phyloP scores from a whole-genome alignment of 2,329 filamentous ascomycete genomes.

The Periconia digitata region DNA sequence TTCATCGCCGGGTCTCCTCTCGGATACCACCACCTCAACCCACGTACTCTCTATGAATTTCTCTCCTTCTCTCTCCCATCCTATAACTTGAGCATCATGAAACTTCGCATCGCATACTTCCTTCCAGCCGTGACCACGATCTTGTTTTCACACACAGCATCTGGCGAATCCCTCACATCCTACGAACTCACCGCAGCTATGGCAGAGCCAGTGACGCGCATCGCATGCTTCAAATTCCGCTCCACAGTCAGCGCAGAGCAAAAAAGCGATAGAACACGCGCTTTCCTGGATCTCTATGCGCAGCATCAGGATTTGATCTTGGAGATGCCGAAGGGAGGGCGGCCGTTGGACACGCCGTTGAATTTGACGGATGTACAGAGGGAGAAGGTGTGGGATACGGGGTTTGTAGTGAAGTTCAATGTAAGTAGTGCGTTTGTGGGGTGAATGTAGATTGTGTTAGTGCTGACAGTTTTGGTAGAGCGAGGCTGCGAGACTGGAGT shows the following conservation, averaged over 20 bases:
- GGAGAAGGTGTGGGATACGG: conserved; percentile 26
- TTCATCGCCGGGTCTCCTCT: neutral
- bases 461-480: conserved; percentile 7
- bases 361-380: conserved; percentile 25
- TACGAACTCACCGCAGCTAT: neutral
- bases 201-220: conserved; percentile 18
- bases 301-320: conserved; percentile 18
- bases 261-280: conserved; percentile 23
- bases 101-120: neutral
- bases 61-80: neutral
- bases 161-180: neutral
- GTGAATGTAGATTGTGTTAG: too few species aligned
- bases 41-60: neutral
- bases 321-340: conserved; percentile 19
- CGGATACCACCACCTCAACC: neutral
- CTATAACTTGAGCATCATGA: neutral
- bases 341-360: conserved; percentile 22
- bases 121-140: neutral
- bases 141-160: neutral
- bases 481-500: conserved; percentile 21
- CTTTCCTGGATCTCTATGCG: conserved; percentile 25
- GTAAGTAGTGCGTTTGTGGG: conserved; percentile 10
- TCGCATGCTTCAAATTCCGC: conserved; percentile 26
- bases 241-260: conserved; percentile 16
- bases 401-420: conserved; percentile 30